Base-by-base conservation (phyloP, 805 yeast genomes). In the Zygoascus bituminiphila region DNA sequence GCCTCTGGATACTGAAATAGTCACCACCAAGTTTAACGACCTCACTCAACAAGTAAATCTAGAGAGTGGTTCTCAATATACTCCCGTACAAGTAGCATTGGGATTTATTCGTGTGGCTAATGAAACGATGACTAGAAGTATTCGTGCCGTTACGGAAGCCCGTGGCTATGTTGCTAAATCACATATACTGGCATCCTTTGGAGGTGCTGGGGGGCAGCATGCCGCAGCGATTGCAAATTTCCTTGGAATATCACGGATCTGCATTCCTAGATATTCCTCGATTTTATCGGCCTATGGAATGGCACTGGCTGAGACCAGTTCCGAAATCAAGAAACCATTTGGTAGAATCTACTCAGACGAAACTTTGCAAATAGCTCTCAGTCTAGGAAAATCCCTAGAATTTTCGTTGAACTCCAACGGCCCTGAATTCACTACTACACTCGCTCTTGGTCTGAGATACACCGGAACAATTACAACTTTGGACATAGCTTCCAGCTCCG, bases 161-260 rank as follows among this genome's bases (percentile, higher is more conserved):
- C 84, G 79, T 59, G 96, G 96, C 4, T 79, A 79, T 59, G 72
- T 76, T 38, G 73, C 79, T 0, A 62, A 82, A 6, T 69, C 75
- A 9, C 95, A 87, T 62, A 68, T 82, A 49, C 66, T 87, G 51
- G 91, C 88, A 1, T 75, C 88, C 1, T 87, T 87, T 66, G 96
- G 96, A 42, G 96, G 96, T 44, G 94, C 94, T 20, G 96, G 95
- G 46, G 95, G 95, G 12, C 96, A 87, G 64, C 88, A 85, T 63
- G 88, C 91, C 2, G 80, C 77, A 42, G 79, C 84, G 9, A 80
- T 88, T 31, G 94, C 95, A 1, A 73, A 76, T 49, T 71, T 75
- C 20, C 69, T 87, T 52, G 88, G 88, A 7, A 82, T 87, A 44
- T 62, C 70, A 12, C 76, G 78, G 24, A 82, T 88, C 8, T 63